These are phyloP conservation scores for Chimonanthus praecox DNA, from an alignment of 164 flowering plant species.

Conservation along the genomic window DNA sequence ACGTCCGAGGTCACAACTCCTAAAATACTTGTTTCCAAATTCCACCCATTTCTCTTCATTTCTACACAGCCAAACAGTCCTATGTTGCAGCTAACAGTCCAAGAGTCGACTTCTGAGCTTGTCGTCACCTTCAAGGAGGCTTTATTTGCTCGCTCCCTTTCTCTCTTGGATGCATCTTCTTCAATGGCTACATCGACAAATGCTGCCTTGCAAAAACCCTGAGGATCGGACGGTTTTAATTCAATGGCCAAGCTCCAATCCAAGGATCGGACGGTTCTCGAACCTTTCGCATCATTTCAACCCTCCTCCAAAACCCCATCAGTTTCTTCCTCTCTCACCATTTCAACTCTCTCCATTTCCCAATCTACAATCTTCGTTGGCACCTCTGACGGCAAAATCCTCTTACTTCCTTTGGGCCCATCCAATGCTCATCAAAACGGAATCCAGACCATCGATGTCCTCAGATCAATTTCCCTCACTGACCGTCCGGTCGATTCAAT, in stretches of 20 bases:
- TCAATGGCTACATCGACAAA: neutral
- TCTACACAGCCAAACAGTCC: too few species aligned
- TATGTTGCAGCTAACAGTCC: neutral
- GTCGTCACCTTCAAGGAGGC: neutral
- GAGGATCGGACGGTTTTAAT: neutral
- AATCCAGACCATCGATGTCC: conserved; percentile 15
- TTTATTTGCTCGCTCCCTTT: neutral
- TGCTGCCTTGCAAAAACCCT: neutral
- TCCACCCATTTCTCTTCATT: too few species aligned
- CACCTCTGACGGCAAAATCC: conserved; percentile 46
- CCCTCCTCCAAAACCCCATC: conserved; percentile 23
- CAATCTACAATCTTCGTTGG: conserved; percentile 62
- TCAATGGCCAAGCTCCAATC: conserved; percentile 14
- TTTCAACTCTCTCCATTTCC: conserved; percentile 31
- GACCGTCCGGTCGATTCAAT: conserved; percentile 36
- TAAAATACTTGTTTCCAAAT: too few species aligned
- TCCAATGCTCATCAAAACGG: neutral
- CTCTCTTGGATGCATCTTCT: neutral
- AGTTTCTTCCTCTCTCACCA: conserved; percentile 5
- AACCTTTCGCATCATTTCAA: conserved; percentile 44
- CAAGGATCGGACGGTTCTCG: conserved; percentile 46
- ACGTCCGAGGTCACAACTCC: too few species aligned
- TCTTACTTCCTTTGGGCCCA: conserved; percentile 35
- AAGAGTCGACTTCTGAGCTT: neutral
- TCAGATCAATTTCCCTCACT: conserved; percentile 28